Evolutionary conservation across 257 asterid genomes (phyloP), one percentile per base, ranked within the genome.

Genomic region (Solanum neorickii): DNA sequence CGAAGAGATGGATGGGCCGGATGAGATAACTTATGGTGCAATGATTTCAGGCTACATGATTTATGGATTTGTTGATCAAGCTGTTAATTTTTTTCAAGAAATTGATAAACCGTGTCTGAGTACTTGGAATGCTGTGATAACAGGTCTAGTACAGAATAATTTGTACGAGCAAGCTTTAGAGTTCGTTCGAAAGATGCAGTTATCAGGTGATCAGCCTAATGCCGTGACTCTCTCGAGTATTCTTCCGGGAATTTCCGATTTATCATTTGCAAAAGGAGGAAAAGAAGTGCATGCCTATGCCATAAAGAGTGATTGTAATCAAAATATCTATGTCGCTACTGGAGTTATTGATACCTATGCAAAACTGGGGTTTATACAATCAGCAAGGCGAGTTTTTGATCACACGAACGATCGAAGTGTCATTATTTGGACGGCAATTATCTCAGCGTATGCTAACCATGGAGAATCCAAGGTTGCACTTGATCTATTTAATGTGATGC

Each of bases 31-130:
- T 44, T 95, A 96, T 83, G 91, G 98, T 85, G 89, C 99, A 6
- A 91, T 96, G 31, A 92, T 96, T 89, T 92, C 97, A 25, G 97
- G 97, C 31, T 96, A 96, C 93, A 95, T 96, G 99, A 86, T 80
- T 91, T 91, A 96, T 77, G 98, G 98, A 74, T 93, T 90, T 87
- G 93, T 94, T 46, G 92, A 92, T 60, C 89, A 93, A 86, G 99
- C 98, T 84, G 62, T 94, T 89, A 73, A 46, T 77, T 78, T 93
- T 86, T 94, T 96, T 73, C 87, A 68, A 90, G 94, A 90, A 88
- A 89, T 91, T 91, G 90, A 73, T 65, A 91, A 82, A 46, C 97
- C 98, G 0, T 93, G 92, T 66, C 49, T 94, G 93, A 95, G 96
- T 88, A 86, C 92, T 49, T 96, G 98, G 97, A 96, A 96, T 93